Percentiles rank a stretch among this genome's conserved stretches.
phyloP scores from a whole-genome alignment of 1,139 yeast genomes.

The Yamadazyma diospyri region DNA sequence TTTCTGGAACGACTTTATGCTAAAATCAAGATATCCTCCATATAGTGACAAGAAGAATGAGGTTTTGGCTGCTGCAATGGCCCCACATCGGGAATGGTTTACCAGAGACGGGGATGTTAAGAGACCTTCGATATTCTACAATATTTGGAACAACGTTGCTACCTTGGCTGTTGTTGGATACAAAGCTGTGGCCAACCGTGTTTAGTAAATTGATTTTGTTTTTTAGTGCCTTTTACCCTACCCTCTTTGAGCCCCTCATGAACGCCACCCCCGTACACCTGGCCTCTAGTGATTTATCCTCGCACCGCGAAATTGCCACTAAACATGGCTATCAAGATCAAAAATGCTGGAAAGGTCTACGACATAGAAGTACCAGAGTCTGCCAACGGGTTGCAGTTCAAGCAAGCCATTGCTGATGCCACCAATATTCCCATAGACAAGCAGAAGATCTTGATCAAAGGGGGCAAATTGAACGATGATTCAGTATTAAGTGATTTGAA shows the following conservation, averaged over 20 bases:
- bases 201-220: conserved; percentile 1
- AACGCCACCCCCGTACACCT: not conserved
- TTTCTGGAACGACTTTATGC: conserved; percentile 57
- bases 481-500: conserved; percentile 39
- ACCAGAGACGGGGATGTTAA: conserved; percentile 33
- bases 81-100: conserved; percentile 32
- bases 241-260: not conserved
- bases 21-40: conserved; percentile 72
- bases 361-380: conserved; percentile 57
- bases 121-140: conserved; percentile 30
- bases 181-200: conserved; percentile 10
- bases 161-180: conserved; percentile 13
- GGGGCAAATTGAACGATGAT: conserved; percentile 81
- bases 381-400: conserved; percentile 68
- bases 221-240: not conserved
- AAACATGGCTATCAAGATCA: conserved; percentile 34
- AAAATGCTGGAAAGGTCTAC: conserved; percentile 82
- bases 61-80: conserved; percentile 20
- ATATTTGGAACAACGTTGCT: conserved; percentile 30
- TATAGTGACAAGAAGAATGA: conserved; percentile 33
- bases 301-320: conserved; percentile 8
- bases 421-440: conserved; percentile 84
- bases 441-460: conserved; percentile 86
- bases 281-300: not conserved
- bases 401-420: conserved; percentile 62